Base-by-base conservation (phyloP, 208 protist genomes). In the Angomonas ambiguus region DNA sequence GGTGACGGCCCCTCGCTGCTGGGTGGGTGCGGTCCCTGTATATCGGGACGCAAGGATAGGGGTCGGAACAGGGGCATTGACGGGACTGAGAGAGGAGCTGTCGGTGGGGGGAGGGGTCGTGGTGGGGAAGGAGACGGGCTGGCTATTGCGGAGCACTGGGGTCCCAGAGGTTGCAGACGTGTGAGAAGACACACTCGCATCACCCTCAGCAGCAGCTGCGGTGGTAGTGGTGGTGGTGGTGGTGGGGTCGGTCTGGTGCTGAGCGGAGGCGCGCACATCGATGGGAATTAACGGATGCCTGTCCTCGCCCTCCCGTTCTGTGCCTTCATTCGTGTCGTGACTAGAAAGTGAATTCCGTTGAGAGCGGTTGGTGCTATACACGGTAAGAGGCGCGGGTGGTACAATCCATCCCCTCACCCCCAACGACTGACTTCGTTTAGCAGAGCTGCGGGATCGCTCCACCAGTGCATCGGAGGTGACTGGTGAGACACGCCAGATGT, bases 121-220 rank as follows among this genome's bases (percentile, higher is more conserved):
- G 61, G 60, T 32, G 62, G 28, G 34, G 67, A 11, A 28, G 42
- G 25, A 16, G 62, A 60, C 2, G 68, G 38, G 51, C 65, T 73
- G 20, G 67, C 53, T 41, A 13, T 41, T 41, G 8, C 24, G 49
- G 22, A 55, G 49, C 4, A 28, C 49, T 25, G 49, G 20, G 24
- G 49, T 55, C 11, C 18, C 49, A 20, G 49, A 20, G 20, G 20
- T 20, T 28, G 49, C 49, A 28, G 20, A 8, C 11, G 49, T 11
- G 49, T 20, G 49, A 18, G 16, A 20, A 55, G 8, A 20, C 11
- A 55, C 11, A 55, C 20, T 8, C 11, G 49, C 16, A 18, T 11
- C 49, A 28, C 16, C 16, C 20, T 55, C 24, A 10, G 49, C 18
- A 28, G 4, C 49, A 18, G 49, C 5, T 4, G 8, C 49, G 49